These are phyloP conservation scores for Stephania japonica DNA, from an alignment of 164 flowering plant species.

Conservation along the genomic window DNA sequence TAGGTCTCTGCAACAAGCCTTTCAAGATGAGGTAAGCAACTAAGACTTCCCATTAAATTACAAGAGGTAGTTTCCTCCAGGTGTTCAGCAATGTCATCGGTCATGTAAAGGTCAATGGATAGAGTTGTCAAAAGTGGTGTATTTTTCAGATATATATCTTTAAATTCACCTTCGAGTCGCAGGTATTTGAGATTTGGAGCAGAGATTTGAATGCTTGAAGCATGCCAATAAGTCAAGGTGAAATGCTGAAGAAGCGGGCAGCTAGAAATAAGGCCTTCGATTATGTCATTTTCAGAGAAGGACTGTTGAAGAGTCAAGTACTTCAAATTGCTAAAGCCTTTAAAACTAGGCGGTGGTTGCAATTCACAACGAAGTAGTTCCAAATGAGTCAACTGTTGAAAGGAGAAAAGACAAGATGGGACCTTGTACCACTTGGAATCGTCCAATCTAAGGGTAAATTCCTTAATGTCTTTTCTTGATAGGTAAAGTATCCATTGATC, in stretches of 20 bases:
- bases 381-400: constrained; percentile 44
- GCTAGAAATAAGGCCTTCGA: constrained; percentile 45
- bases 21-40: constrained; percentile 51
- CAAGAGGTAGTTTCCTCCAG: constrained; percentile 41
- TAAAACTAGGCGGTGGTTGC: constrained; percentile 49
- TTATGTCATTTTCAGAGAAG: constrained; percentile 25
- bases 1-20: constrained; percentile 50
- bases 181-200: constrained; percentile 68
- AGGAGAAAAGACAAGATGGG: constrained; percentile 34
- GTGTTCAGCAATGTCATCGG: constrained; percentile 41
- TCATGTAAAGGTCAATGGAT: constrained; percentile 21
- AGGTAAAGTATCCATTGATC: constrained; percentile 8
- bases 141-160: constrained; percentile 43
- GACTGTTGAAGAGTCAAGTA: constrained; percentile 49
- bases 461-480: neutral
- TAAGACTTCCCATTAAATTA: constrained; percentile 52
- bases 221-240: constrained; percentile 41
- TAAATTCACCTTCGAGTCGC: constrained; percentile 61
- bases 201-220: constrained; percentile 39
- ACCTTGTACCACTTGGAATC: constrained; percentile 5
- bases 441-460: neutral
- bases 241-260: constrained; percentile 69
- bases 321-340: constrained; percentile 51
- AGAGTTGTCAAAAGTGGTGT: constrained; percentile 41
- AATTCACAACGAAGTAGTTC: constrained; percentile 53